Evolutionary conservation across 345 rosid species (phyloP), one percentile per base, ranked within the genome.

Genomic region (Reutealis trisperma): DNA sequence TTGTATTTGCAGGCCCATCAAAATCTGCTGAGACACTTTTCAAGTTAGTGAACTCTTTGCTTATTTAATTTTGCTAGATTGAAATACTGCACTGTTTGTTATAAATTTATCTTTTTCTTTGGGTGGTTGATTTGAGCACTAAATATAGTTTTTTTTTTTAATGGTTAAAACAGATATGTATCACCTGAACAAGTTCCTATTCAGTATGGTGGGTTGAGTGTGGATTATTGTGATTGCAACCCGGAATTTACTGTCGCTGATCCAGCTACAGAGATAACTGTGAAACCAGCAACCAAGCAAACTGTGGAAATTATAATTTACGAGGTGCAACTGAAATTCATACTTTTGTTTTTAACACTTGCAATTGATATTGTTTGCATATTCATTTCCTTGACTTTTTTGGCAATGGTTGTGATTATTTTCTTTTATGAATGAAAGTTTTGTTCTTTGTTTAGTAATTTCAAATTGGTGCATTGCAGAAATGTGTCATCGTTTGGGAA

Each of bases 101-200:
- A 5, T 52, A 5, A 1, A 34, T 15, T 44, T 41, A 19, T 19
- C 0, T n/a, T 6, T 52, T 1, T 6, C 37, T 59, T 22, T 52
- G 1, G 68, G 62, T n/a, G 27, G 51, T 49, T 63, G 16, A 47
- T 49, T 63, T 67, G 65, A 72, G 44, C 45, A 69, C 49, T 45
- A 63, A 37, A 49, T 45, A 37, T 54, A 34, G 5, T 1, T 2
- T 32, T 1, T 32, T 32, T 54, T 45, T 16, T 52, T 47, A 8
- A 57, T 54, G 49, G 77, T 63, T 54, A 63, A 54, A 81, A 63
- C 82, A 93, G 98, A 71, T 93, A 95, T 72, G 80, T 88, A 37
- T 84, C 97, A 32, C 88, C 98, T 1, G 98, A 91, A 78, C 98
- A 91, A 83, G 97, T 95, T 2, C 97, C 98, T 0, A 86, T 93